A percentile compares a stretch with the other conserved stretches of the same genome.
phyloP scores from a whole-genome alignment of 441 rosid genomes.

The Bocquillonia castaneifolia region DNA sequence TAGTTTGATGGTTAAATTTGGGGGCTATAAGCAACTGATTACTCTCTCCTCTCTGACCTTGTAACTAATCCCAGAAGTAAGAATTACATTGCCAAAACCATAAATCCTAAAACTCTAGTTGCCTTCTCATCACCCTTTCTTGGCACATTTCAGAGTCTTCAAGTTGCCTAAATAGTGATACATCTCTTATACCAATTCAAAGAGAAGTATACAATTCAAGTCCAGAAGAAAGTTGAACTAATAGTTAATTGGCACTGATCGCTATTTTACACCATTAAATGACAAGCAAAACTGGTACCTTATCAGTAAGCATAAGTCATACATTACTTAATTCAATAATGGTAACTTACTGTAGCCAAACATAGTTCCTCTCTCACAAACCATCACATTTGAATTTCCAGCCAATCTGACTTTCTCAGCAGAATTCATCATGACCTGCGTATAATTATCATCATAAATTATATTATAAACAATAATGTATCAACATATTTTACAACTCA shows the following conservation, averaged over 20 bases:
- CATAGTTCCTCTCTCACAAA: constrained; percentile 94
- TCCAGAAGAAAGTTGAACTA: background rate
- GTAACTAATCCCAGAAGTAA: background rate
- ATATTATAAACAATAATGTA: constrained; percentile 4
- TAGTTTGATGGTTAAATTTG: no score
- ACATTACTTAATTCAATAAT: constrained; percentile 7
- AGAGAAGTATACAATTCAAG: background rate
- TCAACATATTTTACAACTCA: constrained; percentile 7
- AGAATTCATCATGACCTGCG: constrained; percentile 81
- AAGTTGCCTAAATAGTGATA: background rate
- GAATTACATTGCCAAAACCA: background rate
- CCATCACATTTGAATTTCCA: constrained; percentile 89
- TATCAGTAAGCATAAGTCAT: constrained; percentile 4
- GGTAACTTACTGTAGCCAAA: constrained; percentile 84
- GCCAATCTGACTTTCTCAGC: constrained; percentile 78
- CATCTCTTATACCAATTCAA: background rate
- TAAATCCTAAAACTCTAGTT: background rate
- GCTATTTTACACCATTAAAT: background rate
- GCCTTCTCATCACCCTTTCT: background rate
- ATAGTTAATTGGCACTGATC: background rate
- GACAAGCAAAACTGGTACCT: background rate
- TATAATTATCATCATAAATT: constrained; percentile 17
- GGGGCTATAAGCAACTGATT: no score
- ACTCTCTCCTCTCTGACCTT: background rate
- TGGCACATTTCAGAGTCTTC: background rate